phyloP scores from a whole-genome alignment of 495 filamentous ascomycete genomes.

The Aspergillus cristatus region DNA sequence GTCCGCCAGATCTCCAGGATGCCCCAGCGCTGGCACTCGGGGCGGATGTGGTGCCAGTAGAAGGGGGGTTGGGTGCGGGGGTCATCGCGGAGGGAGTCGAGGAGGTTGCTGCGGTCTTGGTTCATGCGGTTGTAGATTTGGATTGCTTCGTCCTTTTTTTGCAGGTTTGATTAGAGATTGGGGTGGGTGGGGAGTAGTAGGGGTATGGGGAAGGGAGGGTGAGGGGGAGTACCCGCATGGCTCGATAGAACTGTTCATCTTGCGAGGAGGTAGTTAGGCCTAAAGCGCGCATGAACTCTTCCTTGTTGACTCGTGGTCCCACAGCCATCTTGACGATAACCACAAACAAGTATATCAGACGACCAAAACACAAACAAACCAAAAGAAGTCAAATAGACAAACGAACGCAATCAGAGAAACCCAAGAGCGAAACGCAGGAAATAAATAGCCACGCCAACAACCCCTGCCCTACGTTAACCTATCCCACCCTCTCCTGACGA shows the following conservation, averaged over 20 bases:
- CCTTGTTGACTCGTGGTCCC: slow-evolving; percentile 37
- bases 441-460: background rate
- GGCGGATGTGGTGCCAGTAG: slow-evolving; percentile 40
- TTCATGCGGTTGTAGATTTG: slow-evolving; percentile 35
- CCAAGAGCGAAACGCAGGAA: background rate
- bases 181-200: slow-evolving; percentile 14
- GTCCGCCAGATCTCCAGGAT: slow-evolving; percentile 32
- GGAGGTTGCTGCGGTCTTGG: slow-evolving; percentile 28
- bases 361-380: slow-evolving; percentile 1
- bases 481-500: no score
- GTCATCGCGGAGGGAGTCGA: slow-evolving; percentile 29
- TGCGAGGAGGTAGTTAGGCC: slow-evolving; percentile 31
- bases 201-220: slow-evolving; percentile 19
- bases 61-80: slow-evolving; percentile 28
- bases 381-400: background rate
- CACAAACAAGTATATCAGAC: background rate
- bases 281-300: slow-evolving; percentile 37
- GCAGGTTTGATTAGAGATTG: slow-evolving; percentile 1
- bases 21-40: slow-evolving; percentile 31
- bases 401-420: background rate
- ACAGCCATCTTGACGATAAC: slow-evolving; percentile 14
- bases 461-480: no score
- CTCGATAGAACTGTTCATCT: slow-evolving; percentile 34
- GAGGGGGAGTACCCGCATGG: slow-evolving; percentile 31
- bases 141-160: slow-evolving; percentile 39